phyloP scores from a whole-genome alignment of 345 rosid species.

The Euphorbia pulcherrima region DNA sequence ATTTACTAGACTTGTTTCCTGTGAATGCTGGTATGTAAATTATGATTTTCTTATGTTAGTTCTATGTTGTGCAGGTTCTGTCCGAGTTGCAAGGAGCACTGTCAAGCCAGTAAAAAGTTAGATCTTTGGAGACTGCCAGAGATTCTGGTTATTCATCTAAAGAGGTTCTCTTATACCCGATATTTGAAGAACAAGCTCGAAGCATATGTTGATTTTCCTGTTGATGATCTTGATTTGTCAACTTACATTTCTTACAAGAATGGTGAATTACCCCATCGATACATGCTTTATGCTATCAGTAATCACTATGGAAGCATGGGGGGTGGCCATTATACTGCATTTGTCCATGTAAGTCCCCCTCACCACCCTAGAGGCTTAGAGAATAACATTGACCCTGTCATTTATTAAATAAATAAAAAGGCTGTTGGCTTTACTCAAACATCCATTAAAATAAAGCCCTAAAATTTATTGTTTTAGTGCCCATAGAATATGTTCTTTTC shows the following conservation, averaged over 20 bases:
- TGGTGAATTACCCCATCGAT: conserved; percentile 1
- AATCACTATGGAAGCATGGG: conserved; percentile 31
- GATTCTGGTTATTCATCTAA: conserved; percentile 27
- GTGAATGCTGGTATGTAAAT: conserved; percentile 3
- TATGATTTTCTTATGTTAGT: conserved; percentile 14
- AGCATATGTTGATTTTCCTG: conserved; percentile 30
- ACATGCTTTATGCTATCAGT: conserved; percentile 23
- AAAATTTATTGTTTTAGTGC: neutral
- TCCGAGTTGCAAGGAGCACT: conserved; percentile 24
- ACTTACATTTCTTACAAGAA: conserved; percentile 10
- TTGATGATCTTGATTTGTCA: conserved; percentile 27
- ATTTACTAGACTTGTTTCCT: neutral
- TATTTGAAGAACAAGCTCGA: conserved; percentile 25
- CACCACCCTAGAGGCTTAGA: no score
- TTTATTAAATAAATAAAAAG: neutral
- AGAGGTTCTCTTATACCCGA: conserved; percentile 26
- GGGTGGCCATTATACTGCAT: conserved; percentile 28
- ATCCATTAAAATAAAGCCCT: no score
- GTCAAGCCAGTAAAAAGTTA: conserved; percentile 26
- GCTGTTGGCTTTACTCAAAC: no score
- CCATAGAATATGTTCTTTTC: neutral
- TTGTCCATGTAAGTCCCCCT: conserved; percentile 19
- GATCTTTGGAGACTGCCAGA: conserved; percentile 35
- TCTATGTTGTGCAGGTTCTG: no score
- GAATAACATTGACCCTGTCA: no score